Evolutionary conservation across 2,329 filamentous ascomycete genomes (phyloP).

Genomic region (Cytospora piceicola): DNA sequence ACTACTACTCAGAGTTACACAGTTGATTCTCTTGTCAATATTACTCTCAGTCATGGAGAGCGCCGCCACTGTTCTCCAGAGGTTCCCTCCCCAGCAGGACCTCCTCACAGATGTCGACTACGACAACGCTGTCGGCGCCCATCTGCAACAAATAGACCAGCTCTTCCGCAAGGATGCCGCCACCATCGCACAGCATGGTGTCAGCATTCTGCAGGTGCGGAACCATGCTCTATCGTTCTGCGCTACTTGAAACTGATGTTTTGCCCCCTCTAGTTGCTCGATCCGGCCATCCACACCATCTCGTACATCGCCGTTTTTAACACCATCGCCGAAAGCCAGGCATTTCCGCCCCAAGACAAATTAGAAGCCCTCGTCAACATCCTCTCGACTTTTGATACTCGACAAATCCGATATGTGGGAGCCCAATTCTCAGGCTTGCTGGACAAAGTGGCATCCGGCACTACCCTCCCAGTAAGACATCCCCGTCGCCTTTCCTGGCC

Average conservation of each 20-base stretch:
- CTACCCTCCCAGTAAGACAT: constrained; percentile 47
- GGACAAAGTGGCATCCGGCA: constrained; percentile 44
- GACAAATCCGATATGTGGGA: constrained; percentile 58
- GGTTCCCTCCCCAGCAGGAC: constrained; percentile 45
- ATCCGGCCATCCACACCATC: constrained; percentile 55
- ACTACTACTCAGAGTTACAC: neutral
- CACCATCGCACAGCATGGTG: constrained; percentile 41
- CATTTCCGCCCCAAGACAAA: constrained; percentile 31
- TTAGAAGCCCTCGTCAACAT: constrained; percentile 47
- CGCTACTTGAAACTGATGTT: neutral
- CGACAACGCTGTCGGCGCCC: constrained; percentile 45
- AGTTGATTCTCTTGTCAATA: neutral
- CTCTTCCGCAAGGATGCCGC: constrained; percentile 42
- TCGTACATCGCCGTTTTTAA: constrained; percentile 56
- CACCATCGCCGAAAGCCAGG: constrained; percentile 41
- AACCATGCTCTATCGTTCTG: neutral
- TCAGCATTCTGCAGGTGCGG: constrained; percentile 48
- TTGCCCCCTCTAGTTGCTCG: constrained; percentile 44
- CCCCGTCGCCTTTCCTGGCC: too few species aligned
- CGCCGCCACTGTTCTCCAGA: constrained; percentile 44
- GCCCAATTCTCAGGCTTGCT: constrained; percentile 49
- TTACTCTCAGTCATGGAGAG: constrained; percentile 41
- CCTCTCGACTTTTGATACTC: constrained; percentile 52
- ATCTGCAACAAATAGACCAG: constrained; percentile 45
- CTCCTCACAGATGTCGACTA: constrained; percentile 42